Base-by-base conservation (phyloP, 2,329 filamentous ascomycete genomes). In the Xenoacremonium recifei region DNA sequence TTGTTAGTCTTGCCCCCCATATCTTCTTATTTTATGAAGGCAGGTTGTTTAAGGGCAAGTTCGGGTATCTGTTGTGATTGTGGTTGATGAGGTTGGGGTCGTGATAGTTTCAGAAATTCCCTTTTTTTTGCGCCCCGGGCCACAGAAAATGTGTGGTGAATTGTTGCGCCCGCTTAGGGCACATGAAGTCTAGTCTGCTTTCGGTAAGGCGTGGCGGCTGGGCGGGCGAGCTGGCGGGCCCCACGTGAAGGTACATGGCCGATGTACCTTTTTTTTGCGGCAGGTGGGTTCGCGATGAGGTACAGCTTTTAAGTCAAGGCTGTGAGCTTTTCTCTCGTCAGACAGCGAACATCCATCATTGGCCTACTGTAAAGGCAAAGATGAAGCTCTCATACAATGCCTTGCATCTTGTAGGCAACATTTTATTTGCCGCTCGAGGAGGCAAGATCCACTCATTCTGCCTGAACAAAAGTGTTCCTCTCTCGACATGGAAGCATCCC, bases 1-100 rank as follows among this genome's bases (percentile, higher is more conserved):
- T 97, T 99, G 84, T 85, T 91, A 66, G 87, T 80, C 80, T 89
- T 96, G 90, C 89, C 91, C 90, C 90, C 91, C 91, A 96, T 96
- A 82, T 89, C 87, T 95, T 89, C 89, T 95, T 95, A 76, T 79
- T n/a, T 58, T 58, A 57, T 89, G 89, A 93, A 93, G 89, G 87
- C 82, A 95, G 90, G 90, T 88, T 95, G 73, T 96, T 96, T 96
- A 91, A 96, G 91, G 90, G 85, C 83, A 78, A 76, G 68, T 23
- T 16, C 42, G 46, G 47, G 57, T 58, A 54, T 63, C 39, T 44
- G 54, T 46, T 35, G 47, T 54, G 23, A 27, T 54, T 50, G 45
- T 53, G 45, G 45, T 54, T 50, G 51, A 55, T 27, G 45, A 49
- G 48, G 50, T 51, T 53, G 47, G 46, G 47, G 48, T 40, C 48